Base-by-base conservation (phyloP, 2,329 filamentous ascomycete species). In the Fusarium anthophilum region DNA sequence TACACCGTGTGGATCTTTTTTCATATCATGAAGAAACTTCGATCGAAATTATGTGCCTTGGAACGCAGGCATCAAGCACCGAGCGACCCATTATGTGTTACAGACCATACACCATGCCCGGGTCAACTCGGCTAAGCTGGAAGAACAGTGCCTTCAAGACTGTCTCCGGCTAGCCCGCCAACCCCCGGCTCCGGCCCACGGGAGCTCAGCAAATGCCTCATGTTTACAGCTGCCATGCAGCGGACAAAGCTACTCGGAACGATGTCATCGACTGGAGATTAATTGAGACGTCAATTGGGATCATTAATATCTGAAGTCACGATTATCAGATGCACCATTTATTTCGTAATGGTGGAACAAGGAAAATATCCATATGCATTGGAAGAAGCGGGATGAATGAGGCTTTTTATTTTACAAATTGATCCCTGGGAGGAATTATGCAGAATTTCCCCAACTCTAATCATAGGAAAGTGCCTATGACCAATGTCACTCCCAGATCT, bases 371-470 rank as follows among this genome's bases (percentile, higher is more conserved):
- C 80, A 79, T 75, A 66, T 79, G 69, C 67, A 77, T 74, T 78
- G 77, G 78, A 80, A 80, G 78, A 80, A 80, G 73, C 78, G 79
- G 80, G 81, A 81, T 81, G 80, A 81, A 81, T 81, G 81, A 82
- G 80, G 79, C 79, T 82, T 83, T 82, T 83, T 82, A 84, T 82
- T 84, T 83, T 84, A 84, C 82, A 84, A 81, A 79, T 81, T 77
- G 75, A 76, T 82, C 81, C 79, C 79, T 72, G 75, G 74, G 77
- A 79, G 79, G 73, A 80, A 79, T 75, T 78, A 78, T 73, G 77
- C 72, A 78, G 79, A 77, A 75, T 78, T 78, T 76, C 78, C 78
- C 79, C 79, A 81, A 79, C 76, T 82, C 79, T 79, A 81, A 55
- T 80, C 76, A 81, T 77, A 81, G 78, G 75, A 79, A 79, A 80